These are phyloP conservation scores for Kuraishia piskuri DNA, from an alignment of 805 yeast genomes.

Conservation along the genomic window DNA sequence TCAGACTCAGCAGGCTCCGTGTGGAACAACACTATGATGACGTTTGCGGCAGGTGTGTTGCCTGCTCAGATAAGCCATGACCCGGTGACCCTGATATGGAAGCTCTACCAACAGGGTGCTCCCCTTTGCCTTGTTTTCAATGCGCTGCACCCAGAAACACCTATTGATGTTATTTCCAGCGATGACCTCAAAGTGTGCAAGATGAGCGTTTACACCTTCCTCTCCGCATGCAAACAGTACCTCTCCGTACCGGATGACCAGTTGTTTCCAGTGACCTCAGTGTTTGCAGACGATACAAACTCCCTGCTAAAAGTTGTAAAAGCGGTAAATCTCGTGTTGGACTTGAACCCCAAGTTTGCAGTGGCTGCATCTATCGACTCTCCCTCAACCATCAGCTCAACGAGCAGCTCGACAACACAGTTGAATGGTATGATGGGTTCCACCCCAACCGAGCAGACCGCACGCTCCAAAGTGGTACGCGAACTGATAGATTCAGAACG, in stretches of 20 bases:
- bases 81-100: conserved; percentile 88
- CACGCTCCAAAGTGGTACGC: conserved; percentile 67
- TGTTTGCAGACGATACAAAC: conserved; percentile 73
- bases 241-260: conserved; percentile 71
- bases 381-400: background rate
- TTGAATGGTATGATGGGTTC: background rate
- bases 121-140: conserved; percentile 85
- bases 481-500: conserved; percentile 89
- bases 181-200: conserved; percentile 83
- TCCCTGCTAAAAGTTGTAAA: conserved; percentile 68
- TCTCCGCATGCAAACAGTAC: conserved; percentile 75
- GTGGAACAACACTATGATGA: conserved; percentile 35
- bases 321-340: conserved; percentile 60
- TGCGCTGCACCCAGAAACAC: conserved; percentile 44
- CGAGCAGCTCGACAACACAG: background rate
- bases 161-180: conserved; percentile 54
- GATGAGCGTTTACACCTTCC: conserved; percentile 82
- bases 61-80: conserved; percentile 74
- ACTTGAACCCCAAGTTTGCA: conserved; percentile 33
- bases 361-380: conserved; percentile 4
- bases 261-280: conserved; percentile 84
- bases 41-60: conserved; percentile 68
- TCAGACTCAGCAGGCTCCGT: conserved; percentile 9
- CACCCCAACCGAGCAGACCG: conserved; percentile 8
- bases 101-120: conserved; percentile 84